Base-by-base conservation (phyloP, 345 rosid genomes). In the Camelina laxa region DNA sequence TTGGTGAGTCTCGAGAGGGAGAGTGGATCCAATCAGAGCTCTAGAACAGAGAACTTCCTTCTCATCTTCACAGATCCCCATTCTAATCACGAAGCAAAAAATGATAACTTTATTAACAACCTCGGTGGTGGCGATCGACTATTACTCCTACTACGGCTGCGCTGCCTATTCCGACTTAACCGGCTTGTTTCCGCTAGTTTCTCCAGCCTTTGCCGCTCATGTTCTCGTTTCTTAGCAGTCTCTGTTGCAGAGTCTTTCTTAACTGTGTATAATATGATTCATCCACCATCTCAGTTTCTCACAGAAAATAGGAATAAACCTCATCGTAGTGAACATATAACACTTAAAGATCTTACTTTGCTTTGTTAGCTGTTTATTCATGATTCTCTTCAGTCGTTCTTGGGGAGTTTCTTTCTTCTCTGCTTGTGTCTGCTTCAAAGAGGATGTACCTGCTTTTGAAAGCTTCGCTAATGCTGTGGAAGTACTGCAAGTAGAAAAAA, bases 391-490 rank as follows among this genome's bases (percentile, higher is more conserved):
- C 21, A 96, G 83, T 58, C 98, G 88, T 80, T 96, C 99, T 80
- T 96, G 99, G 9, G 98, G 99, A 76, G 98, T 96, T 83, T 96
- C 99, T 63, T 87, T 92, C 85, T 92, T 92, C 82, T 82, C 97
- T 30, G 72, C 88, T 54, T 56, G 85, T 8, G 56, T 77, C 75
- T 83, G 97, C 80, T 90, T 95, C 50, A 70, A 75, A 44, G 89
- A 79, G 7, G 86, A 83, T 15, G 81, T 24, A 65, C 81, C 80
- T 65, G 83, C 81, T 81, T 90, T 90, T 15, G 94, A 84, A 73
- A 95, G 86, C 86, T 95, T 95, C 35, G 97, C 85, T 60, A 91
- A 69, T 49, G 89, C 94, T 36, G 94, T 80, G 19, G 92, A 81
- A 24, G 86, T 77, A 80, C 99, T 96, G 86, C 21, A 72, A 16